phyloP scores from a whole-genome alignment of 1,139 yeast genomes.

The Suzukiozyma palmioleophila region DNA sequence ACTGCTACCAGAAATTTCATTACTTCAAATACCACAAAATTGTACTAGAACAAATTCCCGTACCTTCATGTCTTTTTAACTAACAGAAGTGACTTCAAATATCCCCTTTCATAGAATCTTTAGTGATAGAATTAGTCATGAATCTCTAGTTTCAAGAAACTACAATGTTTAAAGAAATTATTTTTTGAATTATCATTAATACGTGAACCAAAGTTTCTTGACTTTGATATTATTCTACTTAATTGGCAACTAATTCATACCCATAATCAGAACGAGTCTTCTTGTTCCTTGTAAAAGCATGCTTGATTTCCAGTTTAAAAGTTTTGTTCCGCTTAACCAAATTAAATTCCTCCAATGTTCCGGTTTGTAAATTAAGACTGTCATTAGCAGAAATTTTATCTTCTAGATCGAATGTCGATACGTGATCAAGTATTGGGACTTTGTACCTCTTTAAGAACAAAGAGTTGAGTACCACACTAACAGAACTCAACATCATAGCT shows the following conservation, averaged over 20 bases:
- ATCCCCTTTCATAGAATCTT: too few relatives aligned
- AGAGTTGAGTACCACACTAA: conserved; percentile 83
- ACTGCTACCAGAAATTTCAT: too few relatives aligned
- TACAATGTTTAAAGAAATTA: too few relatives aligned
- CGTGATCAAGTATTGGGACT: conserved; percentile 30
- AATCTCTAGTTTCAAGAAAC: too few relatives aligned
- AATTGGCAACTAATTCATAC: conserved; percentile 6
- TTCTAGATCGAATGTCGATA: conserved; percentile 19
- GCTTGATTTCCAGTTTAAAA: not conserved
- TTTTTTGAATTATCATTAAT: too few relatives aligned
- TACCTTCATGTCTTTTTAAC: too few relatives aligned
- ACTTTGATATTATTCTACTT: not conserved
- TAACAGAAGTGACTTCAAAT: too few relatives aligned
- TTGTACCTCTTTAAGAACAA: conserved; percentile 63
- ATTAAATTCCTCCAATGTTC: conserved; percentile 29
- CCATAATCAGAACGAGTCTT: conserved; percentile 1
- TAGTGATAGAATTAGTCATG: too few relatives aligned
- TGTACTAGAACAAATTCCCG: too few relatives aligned
- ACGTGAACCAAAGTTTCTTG: too few relatives aligned
- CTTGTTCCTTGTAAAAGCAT: not conserved
- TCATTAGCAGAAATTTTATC: conserved; percentile 11
- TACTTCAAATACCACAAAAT: too few relatives aligned
- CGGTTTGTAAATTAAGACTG: conserved; percentile 27
- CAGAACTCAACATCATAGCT: conserved; percentile 90
- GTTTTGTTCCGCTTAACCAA: conserved; percentile 17